phyloP scores from a whole-genome alignment of 176 grass and related monocot species.

The Pontederia crassipes region DNA sequence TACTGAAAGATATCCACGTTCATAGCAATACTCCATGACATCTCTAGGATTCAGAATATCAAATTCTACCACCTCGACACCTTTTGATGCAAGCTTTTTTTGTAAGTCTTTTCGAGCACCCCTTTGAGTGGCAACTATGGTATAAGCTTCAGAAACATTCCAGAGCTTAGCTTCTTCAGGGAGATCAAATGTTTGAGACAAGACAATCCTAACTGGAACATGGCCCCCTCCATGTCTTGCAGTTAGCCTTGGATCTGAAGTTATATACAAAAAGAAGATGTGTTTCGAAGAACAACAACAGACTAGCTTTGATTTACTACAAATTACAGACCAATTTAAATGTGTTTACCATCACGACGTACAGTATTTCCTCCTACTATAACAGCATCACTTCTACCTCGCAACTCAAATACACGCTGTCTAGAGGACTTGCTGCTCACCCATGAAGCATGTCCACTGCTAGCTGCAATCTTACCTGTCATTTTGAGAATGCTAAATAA shows the following conservation, averaged over 20 bases:
- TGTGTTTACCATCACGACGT: constrained; percentile 56
- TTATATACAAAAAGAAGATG: constrained; percentile 24
- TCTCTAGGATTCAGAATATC: constrained; percentile 87
- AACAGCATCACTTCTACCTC: constrained; percentile 92
- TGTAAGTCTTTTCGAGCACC: constrained; percentile 82
- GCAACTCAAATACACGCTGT: constrained; percentile 85
- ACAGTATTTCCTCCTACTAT: constrained; percentile 96
- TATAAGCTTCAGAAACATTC: constrained; percentile 82
- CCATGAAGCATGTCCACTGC: constrained; percentile 86
- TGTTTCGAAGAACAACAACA: background rate
- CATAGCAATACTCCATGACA: constrained; percentile 90
- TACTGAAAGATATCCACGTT: constrained; percentile 80
- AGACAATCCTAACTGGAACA: constrained; percentile 75
- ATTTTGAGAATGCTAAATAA: constrained; percentile 8
- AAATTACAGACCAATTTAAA: background rate
- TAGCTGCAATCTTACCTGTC: constrained; percentile 94
- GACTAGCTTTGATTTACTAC: background rate
- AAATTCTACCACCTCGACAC: constrained; percentile 96
- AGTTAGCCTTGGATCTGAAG: constrained; percentile 78
- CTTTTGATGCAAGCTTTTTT: constrained; percentile 77
- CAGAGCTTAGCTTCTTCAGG: constrained; percentile 89
- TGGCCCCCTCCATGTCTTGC: constrained; percentile 81
- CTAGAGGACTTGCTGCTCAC: constrained; percentile 87
- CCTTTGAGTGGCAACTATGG: constrained; percentile 83
- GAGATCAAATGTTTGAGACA: constrained; percentile 76